Base-by-base conservation (phyloP, 2,329 filamentous ascomycete species). In the Tolypocladium pustulatum region DNA sequence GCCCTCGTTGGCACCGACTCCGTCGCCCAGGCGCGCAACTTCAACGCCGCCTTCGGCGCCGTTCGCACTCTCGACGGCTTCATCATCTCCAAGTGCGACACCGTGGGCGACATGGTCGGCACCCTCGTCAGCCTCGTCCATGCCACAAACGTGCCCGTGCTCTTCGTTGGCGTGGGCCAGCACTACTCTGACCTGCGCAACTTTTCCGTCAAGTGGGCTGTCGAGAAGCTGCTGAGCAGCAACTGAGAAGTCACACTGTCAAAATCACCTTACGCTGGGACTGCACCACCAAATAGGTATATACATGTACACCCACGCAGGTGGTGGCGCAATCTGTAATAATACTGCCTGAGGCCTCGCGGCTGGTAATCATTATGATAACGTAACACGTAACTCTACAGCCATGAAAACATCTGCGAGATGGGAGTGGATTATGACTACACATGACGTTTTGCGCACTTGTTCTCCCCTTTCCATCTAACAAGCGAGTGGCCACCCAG, bases 31-130 rank as follows among this genome's bases (percentile, higher is more conserved):
- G 94, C 95, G 4, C 84, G 92, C 67, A 97, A 97, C 76, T 99
- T 99, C 78, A 97, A 97, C 70, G 85, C 87, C 41, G 89, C 90
- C 2, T 97, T 99, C 75, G 95, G 94, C 37, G 80, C 84, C 6
- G 86, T 85, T 17, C 81, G 93, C 59, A 83, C 84, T 34, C 81
- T 99, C 41, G 95, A 99, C 74, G 94, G 94, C 7, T 99, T 99
- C 74, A 96, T 99, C 70, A 97, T 99, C 66, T 93, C 88, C 61
- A 99, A 99, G 75, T 97, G 94, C 72, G 94, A 99, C 76, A 99
- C 94, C 0, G 95, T 99, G 41, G 95, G 94, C n/a, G 93, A 97
- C 75, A 97, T 97, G 92, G 91, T 97, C 51, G 91, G 83, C 65
- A 97, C 93, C 3, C 78, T 99, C 63, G 94, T 99, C 62, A 96